These are phyloP conservation scores for Mycena amicta DNA, from an alignment of 768 basidiomycete genomes.

Conservation along the genomic window DNA sequence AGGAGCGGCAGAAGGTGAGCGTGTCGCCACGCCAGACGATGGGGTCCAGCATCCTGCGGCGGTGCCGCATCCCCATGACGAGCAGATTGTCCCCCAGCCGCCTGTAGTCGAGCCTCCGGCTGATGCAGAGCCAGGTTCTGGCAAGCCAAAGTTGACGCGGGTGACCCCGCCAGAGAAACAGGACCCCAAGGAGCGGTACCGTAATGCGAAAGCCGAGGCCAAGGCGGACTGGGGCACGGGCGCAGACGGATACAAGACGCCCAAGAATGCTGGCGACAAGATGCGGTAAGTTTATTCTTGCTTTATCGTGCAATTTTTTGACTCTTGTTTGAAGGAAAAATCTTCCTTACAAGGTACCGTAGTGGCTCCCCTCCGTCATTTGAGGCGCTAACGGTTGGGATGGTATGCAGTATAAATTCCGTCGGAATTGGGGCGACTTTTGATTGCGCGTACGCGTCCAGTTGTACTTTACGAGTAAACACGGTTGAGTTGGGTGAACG, in stretches of 20 bases:
- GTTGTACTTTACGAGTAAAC: conserved; percentile 5
- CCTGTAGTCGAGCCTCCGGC: conserved; percentile 30
- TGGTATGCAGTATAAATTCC: conserved; percentile 87
- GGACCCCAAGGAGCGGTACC: conserved; percentile 68
- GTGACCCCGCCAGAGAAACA: conserved; percentile 66
- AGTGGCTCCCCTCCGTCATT: conserved; percentile 6
- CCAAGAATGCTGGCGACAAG: conserved; percentile 74
- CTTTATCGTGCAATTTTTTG: conserved; percentile 3
- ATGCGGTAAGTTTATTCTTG: conserved; percentile 54
- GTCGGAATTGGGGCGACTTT: conserved; percentile 86
- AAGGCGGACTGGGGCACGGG: conserved; percentile 72
- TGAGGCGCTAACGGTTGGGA: conserved; percentile 54
- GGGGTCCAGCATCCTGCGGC: conserved; percentile 20
- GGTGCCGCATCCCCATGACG: conserved; percentile 38
- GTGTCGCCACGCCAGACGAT: conserved; percentile 14
- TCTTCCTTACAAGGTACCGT: conserved; percentile 82
- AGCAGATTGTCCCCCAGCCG: conserved; percentile 29
- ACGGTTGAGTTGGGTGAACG: not conserved
- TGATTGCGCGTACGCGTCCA: conserved; percentile 33
- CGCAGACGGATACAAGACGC: conserved; percentile 68
- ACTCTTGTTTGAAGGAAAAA: conserved; percentile 55
- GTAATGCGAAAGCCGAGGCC: conserved; percentile 60
- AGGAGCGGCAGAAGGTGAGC: conserved; percentile 20
- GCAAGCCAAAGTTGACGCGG: conserved; percentile 56
- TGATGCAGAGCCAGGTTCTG: conserved; percentile 9